phyloP scores from a whole-genome alignment of 1,284 basidiomycete genomes.

The Malassezia caprae region DNA sequence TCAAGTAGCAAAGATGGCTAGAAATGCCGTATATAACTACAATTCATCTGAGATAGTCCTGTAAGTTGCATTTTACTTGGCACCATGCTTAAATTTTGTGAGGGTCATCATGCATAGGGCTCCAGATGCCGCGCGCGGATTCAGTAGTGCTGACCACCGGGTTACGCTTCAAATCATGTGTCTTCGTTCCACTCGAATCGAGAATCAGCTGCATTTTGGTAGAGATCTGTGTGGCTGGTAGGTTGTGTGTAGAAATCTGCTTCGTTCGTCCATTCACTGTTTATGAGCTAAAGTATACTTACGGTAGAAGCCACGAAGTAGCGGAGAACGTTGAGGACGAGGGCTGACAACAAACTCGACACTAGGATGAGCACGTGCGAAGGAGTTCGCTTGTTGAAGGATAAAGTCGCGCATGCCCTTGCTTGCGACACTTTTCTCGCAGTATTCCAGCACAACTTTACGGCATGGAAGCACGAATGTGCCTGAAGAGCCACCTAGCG shows the following conservation, averaged over 20 bases:
- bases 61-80: background rate
- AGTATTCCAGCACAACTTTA: constrained; percentile 23
- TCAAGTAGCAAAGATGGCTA: background rate
- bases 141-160: constrained; percentile 19
- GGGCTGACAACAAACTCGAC: constrained; percentile 21
- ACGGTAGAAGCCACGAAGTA: constrained; percentile 22
- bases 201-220: constrained; percentile 19
- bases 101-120: constrained; percentile 20
- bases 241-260: constrained; percentile 19
- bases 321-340: constrained; percentile 15
- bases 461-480: constrained; percentile 20
- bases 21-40: background rate
- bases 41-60: background rate
- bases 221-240: constrained; percentile 8
- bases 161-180: constrained; percentile 16
- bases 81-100: constrained; percentile 1
- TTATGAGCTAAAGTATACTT: constrained; percentile 3
- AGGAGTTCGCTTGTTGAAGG: constrained; percentile 11
- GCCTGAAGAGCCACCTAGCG: constrained; percentile 16
- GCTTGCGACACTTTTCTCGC: constrained; percentile 14
- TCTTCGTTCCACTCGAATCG: constrained; percentile 23
- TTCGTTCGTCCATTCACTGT: constrained; percentile 22
- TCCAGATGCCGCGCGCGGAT: constrained; percentile 27
- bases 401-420: constrained; percentile 18
- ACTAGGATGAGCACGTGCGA: constrained; percentile 16